Base-by-base conservation (phyloP, 768 basidiomycete species). In the Podaxis rugospora region DNA sequence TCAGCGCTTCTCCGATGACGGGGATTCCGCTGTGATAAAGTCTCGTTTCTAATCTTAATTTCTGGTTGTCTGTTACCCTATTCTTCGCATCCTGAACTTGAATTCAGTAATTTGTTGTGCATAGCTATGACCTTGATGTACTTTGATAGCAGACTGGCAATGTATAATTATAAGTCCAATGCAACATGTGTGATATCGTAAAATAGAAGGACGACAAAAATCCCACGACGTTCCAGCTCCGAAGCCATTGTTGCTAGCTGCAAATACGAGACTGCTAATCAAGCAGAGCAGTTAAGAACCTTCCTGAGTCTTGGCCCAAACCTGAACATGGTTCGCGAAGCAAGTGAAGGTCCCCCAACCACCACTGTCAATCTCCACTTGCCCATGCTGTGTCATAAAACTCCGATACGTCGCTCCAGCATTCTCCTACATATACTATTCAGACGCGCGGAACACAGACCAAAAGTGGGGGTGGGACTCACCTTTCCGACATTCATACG, bases 301-400 rank as follows among this genome's bases (percentile, higher is more conserved):
- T 55, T 59, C 59, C 47, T 68, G 62, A 42, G 63, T 62, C 40
- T 64, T 69, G 56, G 77, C 71, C 89, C 89, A 92, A 14, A 92
- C 81, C 67, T 87, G 81, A 2, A 88, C 78, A 32, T 70, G 72
- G 44, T 79, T 80, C 5, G 78, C 74, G 21, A 78, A 78, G 67
- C 87, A 89, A 40, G 83, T 77, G 66, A 92, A 92, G 4, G 68
- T 66, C 0, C 85, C 88, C 87, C 86, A 88, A 6, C 89, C 90
- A n/a, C 78, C 72, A 9, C 64, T 57, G 63, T 83, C 78, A 56
- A 83, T 80, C 27, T 74, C 68, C 5, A 86, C 74, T 21, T 68
- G 70, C 18, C 75, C 80, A n/a, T 76, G 61, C 50, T 74, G 67
- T 4, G 80, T 76, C 72, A 88, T 77, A 57, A 80, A 75, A 64